Percentiles rank a stretch among this genome's conserved stretches.
Evolutionary conservation across 208 protist genomes (phyloP).

Genomic region (Angomonas deanei): DNA sequence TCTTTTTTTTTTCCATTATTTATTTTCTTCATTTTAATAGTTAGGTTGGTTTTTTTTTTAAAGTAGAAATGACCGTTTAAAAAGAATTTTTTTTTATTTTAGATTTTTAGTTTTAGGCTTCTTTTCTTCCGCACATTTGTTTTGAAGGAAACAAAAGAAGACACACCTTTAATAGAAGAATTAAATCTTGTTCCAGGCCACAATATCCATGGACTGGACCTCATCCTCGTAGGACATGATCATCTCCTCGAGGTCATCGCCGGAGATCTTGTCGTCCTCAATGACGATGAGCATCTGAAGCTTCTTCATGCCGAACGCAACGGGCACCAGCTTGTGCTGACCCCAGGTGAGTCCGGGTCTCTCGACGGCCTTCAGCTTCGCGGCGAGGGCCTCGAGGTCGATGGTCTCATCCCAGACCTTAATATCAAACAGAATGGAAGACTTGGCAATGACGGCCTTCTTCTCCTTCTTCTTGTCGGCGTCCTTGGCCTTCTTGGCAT

Average conservation of each 20-base stretch:
- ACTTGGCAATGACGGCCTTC: constrained; percentile 83
- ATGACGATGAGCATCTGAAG: constrained; percentile 92
- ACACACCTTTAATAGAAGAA: background rate
- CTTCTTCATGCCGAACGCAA: constrained; percentile 96
- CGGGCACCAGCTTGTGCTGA: constrained; percentile 82
- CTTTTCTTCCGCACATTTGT: background rate
- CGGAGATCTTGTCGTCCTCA: constrained; percentile 94
- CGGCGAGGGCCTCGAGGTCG: constrained; percentile 81
- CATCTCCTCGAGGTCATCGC: constrained; percentile 92
- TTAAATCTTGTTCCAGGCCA: constrained; percentile 96
- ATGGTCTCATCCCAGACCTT: constrained; percentile 93
- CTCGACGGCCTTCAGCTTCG: constrained; percentile 77
- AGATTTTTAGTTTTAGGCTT: background rate
- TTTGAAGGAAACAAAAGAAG: no score
- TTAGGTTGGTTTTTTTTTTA: background rate
- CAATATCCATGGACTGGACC: constrained; percentile 94
- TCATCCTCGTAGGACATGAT: constrained; percentile 92
- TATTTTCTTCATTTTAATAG: background rate
- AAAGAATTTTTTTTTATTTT: background rate
- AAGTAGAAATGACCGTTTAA: no score
- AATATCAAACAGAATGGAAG: constrained; percentile 89
- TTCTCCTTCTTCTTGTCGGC: constrained; percentile 79
- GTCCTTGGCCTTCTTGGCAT: constrained; percentile 85
- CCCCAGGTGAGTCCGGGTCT: constrained; percentile 92
- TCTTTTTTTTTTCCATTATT: background rate